These are phyloP conservation scores for Blastocystis sp. DNA, from an alignment of 352 stramenopile genomes.

Conservation along the genomic window DNA sequence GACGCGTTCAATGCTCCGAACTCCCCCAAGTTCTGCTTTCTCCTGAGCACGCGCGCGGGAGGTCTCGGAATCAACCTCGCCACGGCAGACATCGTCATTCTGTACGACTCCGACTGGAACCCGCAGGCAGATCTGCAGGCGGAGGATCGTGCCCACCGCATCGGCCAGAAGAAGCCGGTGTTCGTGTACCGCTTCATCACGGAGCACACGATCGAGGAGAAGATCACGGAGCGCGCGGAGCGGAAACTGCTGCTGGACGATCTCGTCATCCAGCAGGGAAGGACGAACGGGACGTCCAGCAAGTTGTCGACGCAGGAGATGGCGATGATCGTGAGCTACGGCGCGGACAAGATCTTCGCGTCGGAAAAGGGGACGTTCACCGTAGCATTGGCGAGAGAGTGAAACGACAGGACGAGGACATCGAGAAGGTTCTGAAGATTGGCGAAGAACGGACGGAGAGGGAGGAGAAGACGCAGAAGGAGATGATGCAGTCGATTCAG, in stretches of 20 bases:
- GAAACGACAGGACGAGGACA: constrained; percentile 70
- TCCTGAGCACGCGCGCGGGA: constrained; percentile 86
- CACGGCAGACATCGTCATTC: constrained; percentile 93
- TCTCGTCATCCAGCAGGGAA: constrained; percentile 93
- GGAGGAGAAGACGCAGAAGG: constrained; percentile 74
- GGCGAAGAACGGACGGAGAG: constrained; percentile 76
- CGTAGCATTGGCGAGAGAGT: constrained; percentile 57
- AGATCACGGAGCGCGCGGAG: constrained; percentile 90
- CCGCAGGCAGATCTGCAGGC: constrained; percentile 93
- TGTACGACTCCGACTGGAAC: constrained; percentile 89
- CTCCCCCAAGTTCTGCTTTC: constrained; percentile 88
- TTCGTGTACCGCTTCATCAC: constrained; percentile 86
- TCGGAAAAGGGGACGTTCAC: constrained; percentile 60
- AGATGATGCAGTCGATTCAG: constrained; percentile 28
- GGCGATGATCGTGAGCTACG: constrained; percentile 62
- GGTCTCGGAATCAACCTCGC: constrained; percentile 91
- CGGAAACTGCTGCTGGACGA: constrained; percentile 95
- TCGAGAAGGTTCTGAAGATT: constrained; percentile 77
- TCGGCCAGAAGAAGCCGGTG: constrained; percentile 93
- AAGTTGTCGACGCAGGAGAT: not conserved
- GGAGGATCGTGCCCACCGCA: constrained; percentile 90
- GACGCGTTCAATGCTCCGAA: constrained; percentile 90
- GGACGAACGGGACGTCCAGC: not conserved
- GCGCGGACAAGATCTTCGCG: constrained; percentile 69
- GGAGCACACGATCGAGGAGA: constrained; percentile 91